phyloP scores from a whole-genome alignment of 208 protist genomes.

The Herpetomonas tarakana region DNA sequence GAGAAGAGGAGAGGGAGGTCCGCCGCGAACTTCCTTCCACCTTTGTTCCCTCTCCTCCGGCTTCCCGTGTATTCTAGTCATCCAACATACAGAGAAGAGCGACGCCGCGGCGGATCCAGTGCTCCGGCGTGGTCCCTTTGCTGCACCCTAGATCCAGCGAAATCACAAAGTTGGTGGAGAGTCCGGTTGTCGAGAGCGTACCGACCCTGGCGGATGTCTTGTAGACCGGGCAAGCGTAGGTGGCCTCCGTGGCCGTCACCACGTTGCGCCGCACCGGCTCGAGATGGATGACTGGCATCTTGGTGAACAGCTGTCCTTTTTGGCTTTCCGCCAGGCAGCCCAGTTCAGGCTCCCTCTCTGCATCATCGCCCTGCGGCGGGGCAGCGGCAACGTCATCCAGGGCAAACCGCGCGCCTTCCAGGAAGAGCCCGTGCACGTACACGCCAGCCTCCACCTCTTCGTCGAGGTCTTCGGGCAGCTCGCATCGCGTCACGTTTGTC shows the following conservation, averaged over 20 bases:
- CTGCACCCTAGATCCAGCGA: slow-evolving; percentile 70
- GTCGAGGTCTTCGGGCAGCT: slow-evolving; percentile 68
- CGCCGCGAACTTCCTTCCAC: too few relatives aligned
- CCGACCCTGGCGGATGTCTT: slow-evolving; percentile 91
- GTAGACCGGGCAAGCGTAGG: slow-evolving; percentile 91
- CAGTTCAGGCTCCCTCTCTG: neutral
- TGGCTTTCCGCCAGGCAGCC: slow-evolving; percentile 67
- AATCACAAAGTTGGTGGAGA: slow-evolving; percentile 93
- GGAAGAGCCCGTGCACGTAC: slow-evolving; percentile 91
- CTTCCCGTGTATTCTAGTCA: too few relatives aligned
- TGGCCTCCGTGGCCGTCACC: slow-evolving; percentile 20
- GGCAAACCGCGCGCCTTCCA: slow-evolving; percentile 89
- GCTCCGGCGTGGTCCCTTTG: slow-evolving; percentile 32
- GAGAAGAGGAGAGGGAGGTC: too few relatives aligned
- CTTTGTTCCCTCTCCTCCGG: too few relatives aligned
- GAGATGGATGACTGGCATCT: slow-evolving; percentile 90
- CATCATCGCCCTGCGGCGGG: neutral
- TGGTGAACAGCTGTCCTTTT: slow-evolving; percentile 84
- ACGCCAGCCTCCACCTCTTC: slow-evolving; percentile 67
- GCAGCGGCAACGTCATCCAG: neutral
- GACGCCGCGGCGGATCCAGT: slow-evolving; percentile 93
- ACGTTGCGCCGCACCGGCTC: slow-evolving; percentile 61
- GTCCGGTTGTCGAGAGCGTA: slow-evolving; percentile 86
- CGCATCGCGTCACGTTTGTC: slow-evolving; percentile 79
- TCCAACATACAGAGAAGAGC: slow-evolving; percentile 93